phyloP scores from a whole-genome alignment of 495 filamentous ascomycete species.

The Aspergillus homomorphus region DNA sequence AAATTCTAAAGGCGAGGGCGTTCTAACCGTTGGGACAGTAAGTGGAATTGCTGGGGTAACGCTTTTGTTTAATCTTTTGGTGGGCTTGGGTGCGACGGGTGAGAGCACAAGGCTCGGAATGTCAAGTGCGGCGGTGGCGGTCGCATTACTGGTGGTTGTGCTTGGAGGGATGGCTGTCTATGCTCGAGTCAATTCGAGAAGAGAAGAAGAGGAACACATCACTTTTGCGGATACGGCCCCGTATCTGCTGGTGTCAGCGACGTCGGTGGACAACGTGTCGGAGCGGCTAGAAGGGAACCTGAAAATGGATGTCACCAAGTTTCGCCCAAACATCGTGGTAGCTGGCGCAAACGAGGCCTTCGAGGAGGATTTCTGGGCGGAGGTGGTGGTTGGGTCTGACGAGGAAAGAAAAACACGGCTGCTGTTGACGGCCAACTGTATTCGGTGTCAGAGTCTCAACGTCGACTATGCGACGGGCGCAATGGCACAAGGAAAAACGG shows the following conservation, averaged over 20 bases:
- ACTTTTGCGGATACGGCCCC: slow-evolving; percentile 82
- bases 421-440: slow-evolving; percentile 72
- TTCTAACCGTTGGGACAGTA: background rate
- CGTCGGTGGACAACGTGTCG: slow-evolving; percentile 65
- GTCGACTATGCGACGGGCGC: slow-evolving; percentile 77
- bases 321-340: slow-evolving; percentile 82
- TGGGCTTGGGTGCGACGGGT: background rate
- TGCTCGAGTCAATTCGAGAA: background rate
- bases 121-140: slow-evolving; percentile 1
- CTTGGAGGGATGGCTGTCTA: background rate
- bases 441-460: slow-evolving; percentile 75
- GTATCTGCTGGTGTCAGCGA: slow-evolving; percentile 66
- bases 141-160: slow-evolving; percentile 1
- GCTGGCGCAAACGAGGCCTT: slow-evolving; percentile 56
- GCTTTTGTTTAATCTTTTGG: slow-evolving; percentile 11
- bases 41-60: slow-evolving; percentile 5
- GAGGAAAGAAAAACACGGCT: slow-evolving; percentile 35
- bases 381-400: slow-evolving; percentile 43
- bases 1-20: background rate
- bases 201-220: slow-evolving; percentile 43
- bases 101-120: background rate
- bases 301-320: slow-evolving; percentile 72
- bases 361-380: slow-evolving; percentile 88
- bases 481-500: slow-evolving; percentile 60
- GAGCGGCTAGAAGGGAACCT: slow-evolving; percentile 52